Base-by-base conservation (phyloP, 108 stramenopile genomes). In the Aurantiochytrium sp. region DNA sequence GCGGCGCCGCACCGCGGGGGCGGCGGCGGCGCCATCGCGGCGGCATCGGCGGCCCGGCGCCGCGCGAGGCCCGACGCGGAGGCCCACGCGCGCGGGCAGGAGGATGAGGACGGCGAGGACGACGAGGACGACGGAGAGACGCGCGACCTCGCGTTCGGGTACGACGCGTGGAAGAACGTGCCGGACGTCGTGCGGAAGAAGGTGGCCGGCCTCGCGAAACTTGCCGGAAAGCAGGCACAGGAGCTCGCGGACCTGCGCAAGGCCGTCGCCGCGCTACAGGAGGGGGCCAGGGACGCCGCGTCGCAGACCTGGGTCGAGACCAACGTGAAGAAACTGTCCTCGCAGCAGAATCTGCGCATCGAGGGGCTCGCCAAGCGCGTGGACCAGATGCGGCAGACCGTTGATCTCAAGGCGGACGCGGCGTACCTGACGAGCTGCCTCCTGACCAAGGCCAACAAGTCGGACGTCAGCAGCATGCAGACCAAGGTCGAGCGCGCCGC, bases 391-490 rank as follows among this genome's bases (percentile, higher is more conserved):
- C 73, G 45, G 73, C 73, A 48, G 45, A 30, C 21, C 36, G 30
- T 81, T 24, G 73, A 81, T 24, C 73, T 81, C 73, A 81, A 81
- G 73, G 73, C 73, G 6, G 73, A 81, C 32, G 73, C 42, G 10
- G 45, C 73, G 1, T 81, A 81, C 39, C 42, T 81, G 1, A 81
- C 73, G 27, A 81, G 73, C 73, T 81, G 73, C 73, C 73, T 81
- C 6, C 73, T 81, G 27, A 81, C 73, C 21, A 81, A 81, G 45
- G 73, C 73, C 10, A 81, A 81, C 45, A 81, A 81, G 45, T 81
- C 73, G 6, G 73, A 81, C 6, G 27, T 81, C 15, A 48, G 12
- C 45, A 19, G 19, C 10, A 30, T 48, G 39, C n/a, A 48, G 12
- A 24, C 73, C 39, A 48, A 81, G 42, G n/a, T 81, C 32, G 73